Conservation (phyloP, 352 stramenopile genomes). For the Phytophthora sojae region DNA sequence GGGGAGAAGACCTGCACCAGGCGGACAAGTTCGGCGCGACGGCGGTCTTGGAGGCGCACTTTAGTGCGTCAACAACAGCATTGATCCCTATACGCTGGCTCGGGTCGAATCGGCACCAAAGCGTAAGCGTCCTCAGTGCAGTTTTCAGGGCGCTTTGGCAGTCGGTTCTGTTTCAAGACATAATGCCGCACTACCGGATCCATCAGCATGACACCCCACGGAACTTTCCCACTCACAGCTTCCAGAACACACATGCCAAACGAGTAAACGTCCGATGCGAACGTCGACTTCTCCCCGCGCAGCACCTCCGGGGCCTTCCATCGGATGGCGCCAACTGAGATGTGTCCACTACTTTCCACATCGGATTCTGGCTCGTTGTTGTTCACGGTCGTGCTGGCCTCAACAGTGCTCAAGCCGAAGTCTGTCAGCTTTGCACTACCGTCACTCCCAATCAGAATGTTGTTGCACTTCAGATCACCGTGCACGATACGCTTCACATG, state of each 20-base stretch:
- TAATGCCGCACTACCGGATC: conserved; percentile 11
- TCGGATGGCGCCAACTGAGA: conserved; percentile 6
- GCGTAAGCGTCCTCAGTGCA: neutral
- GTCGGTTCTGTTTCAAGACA: neutral
- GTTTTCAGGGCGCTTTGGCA: neutral
- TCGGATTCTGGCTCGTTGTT: conserved; percentile 2
- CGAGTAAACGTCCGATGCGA: conserved; percentile 38
- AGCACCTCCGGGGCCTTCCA: conserved; percentile 34
- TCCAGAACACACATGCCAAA: conserved; percentile 33
- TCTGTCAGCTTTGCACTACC: conserved; percentile 28
- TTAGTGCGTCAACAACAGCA: neutral
- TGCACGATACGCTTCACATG: conserved; percentile 30
- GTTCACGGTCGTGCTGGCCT: neutral
- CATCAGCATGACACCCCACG: conserved; percentile 15
- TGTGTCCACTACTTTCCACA: neutral
- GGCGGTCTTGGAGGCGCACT: conserved; percentile 5
- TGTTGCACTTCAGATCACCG: conserved; percentile 36
- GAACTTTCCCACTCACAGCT: conserved; percentile 16
- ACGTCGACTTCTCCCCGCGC: conserved; percentile 2
- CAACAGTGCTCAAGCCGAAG: conserved; percentile 25
- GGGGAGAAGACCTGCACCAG: neutral
- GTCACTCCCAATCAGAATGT: conserved; percentile 24
- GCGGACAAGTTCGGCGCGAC: conserved; percentile 18
- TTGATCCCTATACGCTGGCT: neutral
- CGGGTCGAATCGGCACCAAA: neutral